A percentile compares a stretch with the other conserved stretches of the same genome.
These are phyloP conservation scores for Beauveria scarabaeidicola DNA, from an alignment of 2,329 filamentous ascomycete species.

Conservation along the genomic window DNA sequence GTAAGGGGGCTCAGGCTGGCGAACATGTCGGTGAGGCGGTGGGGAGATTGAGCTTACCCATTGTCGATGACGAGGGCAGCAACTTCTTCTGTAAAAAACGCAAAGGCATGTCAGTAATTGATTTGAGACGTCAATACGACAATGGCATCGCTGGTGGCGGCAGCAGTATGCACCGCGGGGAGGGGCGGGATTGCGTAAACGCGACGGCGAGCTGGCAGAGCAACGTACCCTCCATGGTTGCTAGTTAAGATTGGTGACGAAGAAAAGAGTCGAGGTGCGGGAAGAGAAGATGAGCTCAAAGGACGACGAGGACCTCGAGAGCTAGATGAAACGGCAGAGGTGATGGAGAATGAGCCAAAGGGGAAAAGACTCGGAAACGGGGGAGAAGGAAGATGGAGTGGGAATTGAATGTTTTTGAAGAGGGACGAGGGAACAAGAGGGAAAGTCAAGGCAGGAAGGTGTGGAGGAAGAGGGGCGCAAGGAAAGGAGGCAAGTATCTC, in stretches of 20 bases:
- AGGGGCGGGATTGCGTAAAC: slow-evolving; percentile 17
- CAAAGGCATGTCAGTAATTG: slow-evolving; percentile 34
- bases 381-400: slow-evolving; percentile 7
- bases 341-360: slow-evolving; percentile 14
- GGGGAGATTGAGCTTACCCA: slow-evolving; percentile 70
- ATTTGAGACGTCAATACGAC: slow-evolving; percentile 9
- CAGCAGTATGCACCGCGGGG: background rate
- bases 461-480: slow-evolving; percentile 10
- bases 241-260: slow-evolving; percentile 31
- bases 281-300: slow-evolving; percentile 17
- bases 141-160: slow-evolving; percentile 13
- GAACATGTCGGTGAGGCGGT: slow-evolving; percentile 28
- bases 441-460: slow-evolving; percentile 11
- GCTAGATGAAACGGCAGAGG: slow-evolving; percentile 8
- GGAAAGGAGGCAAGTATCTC: slow-evolving; percentile 12
- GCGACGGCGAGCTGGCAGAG: slow-evolving; percentile 20
- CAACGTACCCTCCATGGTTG: slow-evolving; percentile 49
- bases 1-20: slow-evolving; percentile 16
- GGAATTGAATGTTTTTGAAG: slow-evolving; percentile 13
- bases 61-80: slow-evolving; percentile 99
- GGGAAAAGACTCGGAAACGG: slow-evolving; percentile 8
- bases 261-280: slow-evolving; percentile 14
- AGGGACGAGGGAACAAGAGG: background rate
- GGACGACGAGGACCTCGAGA: slow-evolving; percentile 16
- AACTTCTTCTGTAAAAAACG: slow-evolving; percentile 79